Conservation (phyloP, 2,329 filamentous ascomycete genomes). For the Cercospora sp. region DNA sequence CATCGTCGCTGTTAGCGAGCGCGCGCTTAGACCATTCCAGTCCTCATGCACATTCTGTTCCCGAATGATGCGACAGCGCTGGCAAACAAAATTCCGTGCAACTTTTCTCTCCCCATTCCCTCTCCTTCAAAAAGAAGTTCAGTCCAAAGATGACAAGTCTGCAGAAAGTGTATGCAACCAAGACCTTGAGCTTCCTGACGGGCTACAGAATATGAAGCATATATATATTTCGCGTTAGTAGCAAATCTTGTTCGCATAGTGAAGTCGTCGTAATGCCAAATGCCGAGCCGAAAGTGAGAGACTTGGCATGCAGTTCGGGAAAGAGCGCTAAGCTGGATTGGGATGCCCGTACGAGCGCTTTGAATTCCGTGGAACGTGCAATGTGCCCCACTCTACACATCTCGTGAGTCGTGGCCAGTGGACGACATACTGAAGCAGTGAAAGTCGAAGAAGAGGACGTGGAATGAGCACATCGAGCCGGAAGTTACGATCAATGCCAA, state of each 20-base stretch:
- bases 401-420: too few relatives aligned
- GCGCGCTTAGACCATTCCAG: neutral
- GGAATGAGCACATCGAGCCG: too few relatives aligned
- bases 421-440: too few relatives aligned
- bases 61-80: neutral
- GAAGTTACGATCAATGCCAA: too few relatives aligned
- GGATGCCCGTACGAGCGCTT: neutral
- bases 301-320: neutral
- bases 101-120: neutral
- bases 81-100: neutral
- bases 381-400: neutral
- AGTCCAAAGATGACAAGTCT: neutral
- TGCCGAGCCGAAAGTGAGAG: slow-evolving; percentile 1
- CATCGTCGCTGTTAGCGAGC: neutral
- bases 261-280: slow-evolving; percentile 9
- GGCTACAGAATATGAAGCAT: neutral
- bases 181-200: slow-evolving; percentile 4
- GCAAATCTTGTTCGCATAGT: neutral
- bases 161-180: neutral
- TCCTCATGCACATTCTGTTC: neutral
- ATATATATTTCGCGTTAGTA: slow-evolving; percentile 2
- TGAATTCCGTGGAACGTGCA: neutral
- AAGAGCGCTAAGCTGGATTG: neutral
- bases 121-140: neutral
- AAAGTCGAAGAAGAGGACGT: too few relatives aligned